Percentiles rank a stretch among this genome's conserved stretches.
Evolutionary conservation across 2,329 filamentous ascomycete genomes (phyloP).

Genomic region (Aureobasidium sp.): DNA sequence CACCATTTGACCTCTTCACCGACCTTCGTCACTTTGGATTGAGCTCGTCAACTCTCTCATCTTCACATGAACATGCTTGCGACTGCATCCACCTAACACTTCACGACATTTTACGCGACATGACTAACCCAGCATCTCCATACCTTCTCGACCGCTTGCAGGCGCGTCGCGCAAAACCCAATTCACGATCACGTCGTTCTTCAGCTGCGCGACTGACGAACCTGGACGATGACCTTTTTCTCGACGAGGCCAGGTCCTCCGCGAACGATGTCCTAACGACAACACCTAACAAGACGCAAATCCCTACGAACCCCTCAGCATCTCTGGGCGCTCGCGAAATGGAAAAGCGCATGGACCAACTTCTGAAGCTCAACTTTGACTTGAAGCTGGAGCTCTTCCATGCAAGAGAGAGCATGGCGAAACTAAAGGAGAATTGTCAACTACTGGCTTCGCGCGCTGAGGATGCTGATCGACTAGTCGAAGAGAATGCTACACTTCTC

Average conservation of each 20-base stretch:
- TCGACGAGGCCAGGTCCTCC: conserved; percentile 25
- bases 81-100: conserved; percentile 8
- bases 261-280: conserved; percentile 21
- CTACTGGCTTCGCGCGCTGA: conserved; percentile 47
- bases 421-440: conserved; percentile 53
- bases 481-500: conserved; percentile 41
- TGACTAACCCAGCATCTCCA: conserved; percentile 13
- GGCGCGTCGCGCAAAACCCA: conserved; percentile 25
- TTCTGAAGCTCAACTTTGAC: conserved; percentile 72
- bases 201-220: conserved; percentile 22
- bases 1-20: not conserved
- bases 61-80: not conserved
- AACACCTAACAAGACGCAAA: conserved; percentile 19
- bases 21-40: not conserved
- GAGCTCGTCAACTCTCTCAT: not conserved
- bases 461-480: conserved; percentile 18
- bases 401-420: conserved; percentile 56
- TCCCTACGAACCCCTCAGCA: not conserved
- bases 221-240: conserved; percentile 31
- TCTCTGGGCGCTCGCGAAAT: conserved; percentile 58
- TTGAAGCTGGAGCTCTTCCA: conserved; percentile 68
- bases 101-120: conserved; percentile 20
- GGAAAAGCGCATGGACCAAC: conserved; percentile 59
- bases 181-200: conserved; percentile 28
- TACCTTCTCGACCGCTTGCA: conserved; percentile 31